phyloP scores from a whole-genome alignment of 2,329 filamentous ascomycete genomes.

The Alternaria ethzedia region DNA sequence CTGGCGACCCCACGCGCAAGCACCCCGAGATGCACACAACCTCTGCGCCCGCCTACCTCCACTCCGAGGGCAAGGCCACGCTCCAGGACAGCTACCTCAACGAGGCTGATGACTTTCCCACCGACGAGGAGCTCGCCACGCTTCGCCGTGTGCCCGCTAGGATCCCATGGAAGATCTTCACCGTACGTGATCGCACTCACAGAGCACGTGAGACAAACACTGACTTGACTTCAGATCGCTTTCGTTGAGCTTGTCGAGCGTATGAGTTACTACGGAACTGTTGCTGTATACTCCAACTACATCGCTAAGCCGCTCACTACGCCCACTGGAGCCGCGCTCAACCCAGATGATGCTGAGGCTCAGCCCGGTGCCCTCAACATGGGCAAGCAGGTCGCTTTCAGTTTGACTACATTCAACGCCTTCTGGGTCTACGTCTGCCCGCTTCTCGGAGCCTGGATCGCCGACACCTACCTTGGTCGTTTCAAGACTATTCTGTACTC shows the following conservation, averaged over 20 bases:
- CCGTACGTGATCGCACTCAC: slow-evolving; percentile 7
- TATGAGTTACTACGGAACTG: slow-evolving; percentile 49
- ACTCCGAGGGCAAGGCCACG: slow-evolving; percentile 48
- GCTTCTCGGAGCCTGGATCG: slow-evolving; percentile 63
- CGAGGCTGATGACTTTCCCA: slow-evolving; percentile 37
- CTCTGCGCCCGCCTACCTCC: slow-evolving; percentile 36
- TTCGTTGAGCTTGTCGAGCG: slow-evolving; percentile 50
- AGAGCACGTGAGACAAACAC: background rate
- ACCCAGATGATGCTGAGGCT: slow-evolving; percentile 37
- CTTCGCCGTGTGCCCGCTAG: slow-evolving; percentile 43
- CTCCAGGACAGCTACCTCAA: slow-evolving; percentile 39
- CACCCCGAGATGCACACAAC: slow-evolving; percentile 32
- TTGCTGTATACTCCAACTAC: slow-evolving; percentile 49
- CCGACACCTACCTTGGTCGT: slow-evolving; percentile 67
- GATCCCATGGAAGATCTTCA: slow-evolving; percentile 44
- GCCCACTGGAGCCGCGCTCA: slow-evolving; percentile 36
- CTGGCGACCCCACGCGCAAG: slow-evolving; percentile 45
- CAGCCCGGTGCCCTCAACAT: slow-evolving; percentile 61
- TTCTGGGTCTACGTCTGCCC: slow-evolving; percentile 66
- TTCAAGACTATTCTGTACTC: slow-evolving; percentile 66
- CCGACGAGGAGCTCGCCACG: slow-evolving; percentile 43
- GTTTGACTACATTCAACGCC: slow-evolving; percentile 60
- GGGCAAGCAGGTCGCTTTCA: slow-evolving; percentile 61
- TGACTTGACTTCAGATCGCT: slow-evolving; percentile 32
- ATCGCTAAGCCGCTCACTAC: slow-evolving; percentile 40